Conservation (phyloP, 78 protist genomes). For the Speleostelium caveatum region DNA sequence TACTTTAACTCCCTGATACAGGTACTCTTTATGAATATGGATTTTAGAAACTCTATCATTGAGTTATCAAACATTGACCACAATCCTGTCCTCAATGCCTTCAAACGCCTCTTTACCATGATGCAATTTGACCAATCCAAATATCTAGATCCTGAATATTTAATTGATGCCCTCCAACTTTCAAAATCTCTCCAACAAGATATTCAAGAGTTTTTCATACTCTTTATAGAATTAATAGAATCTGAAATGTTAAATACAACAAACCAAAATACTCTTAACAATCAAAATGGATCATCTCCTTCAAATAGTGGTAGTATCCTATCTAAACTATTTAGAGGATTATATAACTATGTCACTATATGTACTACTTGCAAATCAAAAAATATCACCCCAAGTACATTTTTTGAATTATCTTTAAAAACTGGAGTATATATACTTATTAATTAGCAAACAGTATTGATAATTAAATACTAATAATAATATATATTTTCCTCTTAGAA, state of each 20-base stretch:
- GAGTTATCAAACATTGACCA: background rate
- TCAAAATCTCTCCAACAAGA: constrained; percentile 79
- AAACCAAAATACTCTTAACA: constrained; percentile 2
- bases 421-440: background rate
- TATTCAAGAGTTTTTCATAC: constrained; percentile 78
- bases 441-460: too few relatives aligned
- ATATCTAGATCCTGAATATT: constrained; percentile 51
- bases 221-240: constrained; percentile 65
- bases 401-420: constrained; percentile 26
- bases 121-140: constrained; percentile 16
- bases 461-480: background rate
- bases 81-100: constrained; percentile 21
- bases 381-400: constrained; percentile 12
- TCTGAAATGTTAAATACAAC: background rate
- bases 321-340: constrained; percentile 30
- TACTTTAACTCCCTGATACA: constrained; percentile 88
- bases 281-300: background rate
- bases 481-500: background rate
- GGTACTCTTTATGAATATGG: constrained; percentile 70
- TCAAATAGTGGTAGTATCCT: background rate
- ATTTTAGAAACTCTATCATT: constrained; percentile 24
- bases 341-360: constrained; percentile 15
- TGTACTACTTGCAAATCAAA: constrained; percentile 15
- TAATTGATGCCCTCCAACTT: constrained; percentile 40
- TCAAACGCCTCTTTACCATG: constrained; percentile 27